phyloP scores from a whole-genome alignment of 805 yeast species.

The Millerozyma miso region DNA sequence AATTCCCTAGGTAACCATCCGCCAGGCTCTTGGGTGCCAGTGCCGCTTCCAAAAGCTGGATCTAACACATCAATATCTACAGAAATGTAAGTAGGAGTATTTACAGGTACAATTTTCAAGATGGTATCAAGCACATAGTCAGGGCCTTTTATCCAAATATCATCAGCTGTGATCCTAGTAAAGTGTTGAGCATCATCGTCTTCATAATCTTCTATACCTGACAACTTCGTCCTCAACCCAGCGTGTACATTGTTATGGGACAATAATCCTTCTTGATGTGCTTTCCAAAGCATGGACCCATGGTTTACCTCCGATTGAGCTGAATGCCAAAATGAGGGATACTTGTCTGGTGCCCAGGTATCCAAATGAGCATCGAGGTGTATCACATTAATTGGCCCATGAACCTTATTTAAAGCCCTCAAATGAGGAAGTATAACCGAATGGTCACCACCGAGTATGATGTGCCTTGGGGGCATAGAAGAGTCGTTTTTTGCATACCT shows the following conservation, averaged over 20 bases:
- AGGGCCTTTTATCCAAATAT: conserved; percentile 63
- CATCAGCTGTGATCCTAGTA: conserved; percentile 66
- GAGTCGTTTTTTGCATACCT: conserved; percentile 20
- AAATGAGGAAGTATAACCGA: conserved; percentile 69
- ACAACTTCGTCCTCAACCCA: conserved; percentile 70
- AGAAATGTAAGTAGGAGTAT: conserved; percentile 67
- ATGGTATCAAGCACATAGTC: conserved; percentile 54
- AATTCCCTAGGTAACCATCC: conserved; percentile 56
- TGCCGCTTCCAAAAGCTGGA: conserved; percentile 56
- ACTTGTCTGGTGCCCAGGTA: conserved; percentile 73
- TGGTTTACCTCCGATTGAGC: conserved; percentile 63
- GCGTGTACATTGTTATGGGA: conserved; percentile 63
- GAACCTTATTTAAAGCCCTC: conserved; percentile 54
- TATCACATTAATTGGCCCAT: conserved; percentile 68
- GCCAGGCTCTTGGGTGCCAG: conserved; percentile 59
- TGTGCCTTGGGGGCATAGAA: conserved; percentile 51
- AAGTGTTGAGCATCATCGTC: conserved; percentile 72
- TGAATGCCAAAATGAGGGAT: conserved; percentile 61
- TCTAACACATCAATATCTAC: conserved; percentile 70
- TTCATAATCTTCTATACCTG: conserved; percentile 59
- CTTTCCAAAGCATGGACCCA: conserved; percentile 86
- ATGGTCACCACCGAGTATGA: conserved; percentile 83
- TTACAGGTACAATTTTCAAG: conserved; percentile 50
- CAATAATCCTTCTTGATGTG: conserved; percentile 63
- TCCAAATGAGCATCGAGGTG: conserved; percentile 87